phyloP scores from a whole-genome alignment of 2,329 filamentous ascomycete genomes.

The Myriosclerotinia curreyana region DNA sequence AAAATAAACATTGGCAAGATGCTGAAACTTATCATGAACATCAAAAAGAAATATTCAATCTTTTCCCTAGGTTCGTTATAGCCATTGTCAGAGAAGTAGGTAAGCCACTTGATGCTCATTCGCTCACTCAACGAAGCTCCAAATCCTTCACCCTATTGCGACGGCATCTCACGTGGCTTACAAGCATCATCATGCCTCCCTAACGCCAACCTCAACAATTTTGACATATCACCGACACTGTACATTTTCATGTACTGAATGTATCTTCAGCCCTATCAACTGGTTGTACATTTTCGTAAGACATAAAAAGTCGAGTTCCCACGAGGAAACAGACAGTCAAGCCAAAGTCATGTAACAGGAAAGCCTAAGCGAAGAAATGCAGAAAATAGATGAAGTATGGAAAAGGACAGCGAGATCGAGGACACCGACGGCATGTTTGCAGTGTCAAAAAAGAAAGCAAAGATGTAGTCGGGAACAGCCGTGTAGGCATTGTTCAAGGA shows the following conservation, averaged over 20 bases:
- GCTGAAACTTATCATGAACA: conserved; percentile 11
- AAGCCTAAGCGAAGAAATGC: conserved; percentile 17
- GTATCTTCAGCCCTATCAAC: conserved; percentile 19
- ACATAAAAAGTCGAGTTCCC: conserved; percentile 20
- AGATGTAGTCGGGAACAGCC: conserved; percentile 22
- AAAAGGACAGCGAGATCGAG: conserved; percentile 16
- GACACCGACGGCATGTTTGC: conserved; percentile 18
- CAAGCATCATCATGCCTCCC: conserved; percentile 14
- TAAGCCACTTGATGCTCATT: conserved; percentile 17
- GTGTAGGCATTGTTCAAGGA: conserved; percentile 22
- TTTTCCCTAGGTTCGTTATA: background rate
- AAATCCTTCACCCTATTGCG: conserved; percentile 14
- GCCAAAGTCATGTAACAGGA: conserved; percentile 10
- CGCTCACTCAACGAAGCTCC: conserved; percentile 10
- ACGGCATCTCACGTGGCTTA: conserved; percentile 17
- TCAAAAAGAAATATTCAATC: background rate
- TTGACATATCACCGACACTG: background rate
- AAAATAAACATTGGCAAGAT: conserved; percentile 17
- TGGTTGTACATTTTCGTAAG: conserved; percentile 6
- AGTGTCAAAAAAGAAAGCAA: conserved; percentile 22
- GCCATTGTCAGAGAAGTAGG: background rate
- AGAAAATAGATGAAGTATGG: conserved; percentile 20
- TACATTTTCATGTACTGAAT: background rate
- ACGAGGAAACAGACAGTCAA: conserved; percentile 2
- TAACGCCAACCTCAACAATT: conserved; percentile 6